Percentiles rank a stretch among this genome's conserved stretches.
phyloP scores from a whole-genome alignment of 2,329 filamentous ascomycete genomes.

The Ceratocystis harringtonii region DNA sequence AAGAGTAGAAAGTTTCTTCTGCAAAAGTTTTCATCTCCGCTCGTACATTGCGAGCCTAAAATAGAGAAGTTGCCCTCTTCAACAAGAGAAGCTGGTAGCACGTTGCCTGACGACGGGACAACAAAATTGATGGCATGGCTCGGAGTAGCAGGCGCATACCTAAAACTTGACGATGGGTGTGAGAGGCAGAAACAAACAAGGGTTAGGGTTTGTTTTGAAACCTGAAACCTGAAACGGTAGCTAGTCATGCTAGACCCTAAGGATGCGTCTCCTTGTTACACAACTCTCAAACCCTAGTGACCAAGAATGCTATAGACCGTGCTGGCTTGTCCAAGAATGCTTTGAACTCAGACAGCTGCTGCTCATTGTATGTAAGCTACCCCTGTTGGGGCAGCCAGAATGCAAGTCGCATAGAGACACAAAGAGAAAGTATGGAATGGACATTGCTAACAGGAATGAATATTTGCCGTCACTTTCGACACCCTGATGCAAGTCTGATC shows the following conservation, averaged over 20 bases:
- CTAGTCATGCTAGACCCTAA: background rate
- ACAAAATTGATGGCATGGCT: background rate
- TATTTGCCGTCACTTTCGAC: too few relatives aligned
- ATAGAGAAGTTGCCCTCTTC: background rate
- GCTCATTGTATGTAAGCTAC: background rate
- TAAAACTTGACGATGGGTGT: background rate
- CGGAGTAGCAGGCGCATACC: background rate
- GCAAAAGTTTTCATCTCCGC: background rate
- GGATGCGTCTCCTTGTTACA: background rate
- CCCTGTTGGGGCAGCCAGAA: background rate
- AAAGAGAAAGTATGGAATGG: too few relatives aligned
- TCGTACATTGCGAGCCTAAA: background rate
- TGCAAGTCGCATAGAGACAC: background rate
- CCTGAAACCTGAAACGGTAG: background rate
- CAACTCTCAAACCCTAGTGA: background rate
- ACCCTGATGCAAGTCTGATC: too few relatives aligned
- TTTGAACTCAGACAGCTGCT: background rate
- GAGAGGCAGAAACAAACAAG: background rate
- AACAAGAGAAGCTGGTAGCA: background rate
- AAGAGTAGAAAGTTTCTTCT: background rate
- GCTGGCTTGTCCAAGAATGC: background rate
- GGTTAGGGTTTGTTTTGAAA: background rate
- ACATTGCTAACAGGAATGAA: too few relatives aligned
- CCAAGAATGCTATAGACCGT: background rate
- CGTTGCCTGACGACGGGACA: background rate